Percentiles rank a stretch among this genome's conserved stretches.
These are phyloP conservation scores for Suillus subaureus DNA, from an alignment of 768 basidiomycete species.

Conservation along the genomic window DNA sequence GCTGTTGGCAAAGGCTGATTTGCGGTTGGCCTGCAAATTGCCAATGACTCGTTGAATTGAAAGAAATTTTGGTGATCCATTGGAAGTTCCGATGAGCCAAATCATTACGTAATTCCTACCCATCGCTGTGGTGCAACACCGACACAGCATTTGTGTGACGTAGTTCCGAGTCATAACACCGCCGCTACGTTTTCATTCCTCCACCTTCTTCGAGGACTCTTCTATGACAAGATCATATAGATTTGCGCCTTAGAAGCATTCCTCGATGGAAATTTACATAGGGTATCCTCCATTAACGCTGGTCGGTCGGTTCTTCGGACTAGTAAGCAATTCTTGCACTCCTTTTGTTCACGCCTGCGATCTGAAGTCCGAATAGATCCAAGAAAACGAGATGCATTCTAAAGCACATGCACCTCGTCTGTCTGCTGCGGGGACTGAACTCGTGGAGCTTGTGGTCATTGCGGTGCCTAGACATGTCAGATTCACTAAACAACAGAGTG, in stretches of 20 bases:
- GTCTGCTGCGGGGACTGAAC: too few species aligned
- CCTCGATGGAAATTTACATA: background rate
- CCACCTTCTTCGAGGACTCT: background rate
- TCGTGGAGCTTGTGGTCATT: background rate
- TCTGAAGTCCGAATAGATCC: too few species aligned
- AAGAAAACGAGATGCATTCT: background rate
- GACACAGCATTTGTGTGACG: background rate
- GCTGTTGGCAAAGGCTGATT: constrained; percentile 11
- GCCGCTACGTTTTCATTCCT: background rate
- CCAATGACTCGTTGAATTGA: constrained; percentile 5
- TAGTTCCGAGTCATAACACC: constrained; percentile 3
- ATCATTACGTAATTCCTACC: constrained; percentile 11
- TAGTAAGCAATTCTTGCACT: too few species aligned
- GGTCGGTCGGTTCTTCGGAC: background rate
- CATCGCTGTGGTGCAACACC: background rate
- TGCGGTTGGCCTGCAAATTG: constrained; percentile 26
- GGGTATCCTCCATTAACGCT: background rate
- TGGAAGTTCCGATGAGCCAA: background rate
- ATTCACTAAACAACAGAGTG: background rate
- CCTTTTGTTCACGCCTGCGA: too few species aligned
- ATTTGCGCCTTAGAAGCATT: background rate
- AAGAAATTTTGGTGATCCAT: constrained; percentile 21
- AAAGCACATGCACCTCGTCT: background rate
- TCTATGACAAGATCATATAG: background rate
- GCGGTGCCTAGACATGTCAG: background rate